Evolutionary conservation across 768 basidiomycete species (phyloP).

Genomic region (Suillus fuscotomentosus): DNA sequence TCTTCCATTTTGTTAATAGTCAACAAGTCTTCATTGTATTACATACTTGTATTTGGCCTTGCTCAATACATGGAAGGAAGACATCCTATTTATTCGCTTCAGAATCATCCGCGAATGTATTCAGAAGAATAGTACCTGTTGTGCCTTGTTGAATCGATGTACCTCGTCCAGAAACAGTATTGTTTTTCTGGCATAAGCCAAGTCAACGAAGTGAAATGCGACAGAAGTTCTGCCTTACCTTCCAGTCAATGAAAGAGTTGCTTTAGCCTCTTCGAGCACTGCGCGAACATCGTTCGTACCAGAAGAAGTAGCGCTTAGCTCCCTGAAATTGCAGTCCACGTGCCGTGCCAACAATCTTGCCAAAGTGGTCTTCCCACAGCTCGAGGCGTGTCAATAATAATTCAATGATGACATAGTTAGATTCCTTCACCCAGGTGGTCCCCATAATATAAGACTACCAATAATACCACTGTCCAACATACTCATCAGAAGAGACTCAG

Average conservation of each 20-base stretch:
- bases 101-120: slow-evolving; percentile 9
- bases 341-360: slow-evolving; percentile 66
- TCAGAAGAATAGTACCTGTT: slow-evolving; percentile 45
- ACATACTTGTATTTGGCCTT: slow-evolving; percentile 64
- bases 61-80: slow-evolving; percentile 80
- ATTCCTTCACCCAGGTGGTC: slow-evolving; percentile 59
- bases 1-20: slow-evolving; percentile 29
- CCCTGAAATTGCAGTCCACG: slow-evolving; percentile 64
- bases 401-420: neutral
- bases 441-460: slow-evolving; percentile 72
- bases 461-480: slow-evolving; percentile 48
- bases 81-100: slow-evolving; percentile 50
- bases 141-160: slow-evolving; percentile 72
- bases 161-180: slow-evolving; percentile 83
- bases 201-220: neutral
- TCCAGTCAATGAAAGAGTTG: slow-evolving; percentile 60
- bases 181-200: slow-evolving; percentile 49
- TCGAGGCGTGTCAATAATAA: slow-evolving; percentile 18
- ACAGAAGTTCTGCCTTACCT: slow-evolving; percentile 36
- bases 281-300: slow-evolving; percentile 68
- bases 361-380: slow-evolving; percentile 75
- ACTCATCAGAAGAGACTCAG: slow-evolving; percentile 54
- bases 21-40: slow-evolving; percentile 1
- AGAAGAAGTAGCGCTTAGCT: slow-evolving; percentile 71
- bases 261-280: slow-evolving; percentile 77